Evolutionary conservation across 306 rosid genomes (phyloP), one percentile per base, ranked within the genome.

Genomic region (Abrus precatorius): DNA sequence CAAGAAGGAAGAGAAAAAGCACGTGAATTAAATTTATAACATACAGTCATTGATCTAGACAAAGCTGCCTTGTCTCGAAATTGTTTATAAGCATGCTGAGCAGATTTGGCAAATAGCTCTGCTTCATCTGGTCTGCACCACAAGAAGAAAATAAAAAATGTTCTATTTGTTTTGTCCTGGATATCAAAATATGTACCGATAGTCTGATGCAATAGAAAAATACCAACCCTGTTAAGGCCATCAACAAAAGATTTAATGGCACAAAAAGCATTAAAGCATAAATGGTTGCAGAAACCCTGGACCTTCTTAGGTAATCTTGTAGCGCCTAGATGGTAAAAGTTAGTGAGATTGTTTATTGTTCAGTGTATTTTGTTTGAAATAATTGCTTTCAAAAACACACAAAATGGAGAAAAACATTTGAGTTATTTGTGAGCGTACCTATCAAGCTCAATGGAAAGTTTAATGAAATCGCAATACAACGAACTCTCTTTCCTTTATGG

Each of bases 1-100:
- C 9, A 20, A 65, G 59, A 41, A 84, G 49, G 1, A 80, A 14
- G 69, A 73, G 53, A 59, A 5, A 66, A 55, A 3, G 13, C 6
- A 1, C 9, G 34, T 9, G 10, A 44, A 13, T 66, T 52, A 38
- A 57, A 68, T 62, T 40, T 43, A 60, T 41, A 59, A 77, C 90
- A 77, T 88, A 93, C 97, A 66, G 85, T 70, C 99, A 95, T 91
- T 57, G 95, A 91, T 91, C 99, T 90, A 82, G 97, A 95, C 67
- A 86, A 86, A 50, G 99, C 97, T 52, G 97, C 97, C 86, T 91
- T 95, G 86, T 95, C 95, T 59, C 96, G 90, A 73, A 93, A 95
- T 85, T 90, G 97, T 72, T 73, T 83, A 85, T 91, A 95, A 65
- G 95, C 85, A 80, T 90, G 81, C 83, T 72, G 92, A 10, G 97